Base-by-base conservation (phyloP, 495 filamentous ascomycete genomes). In the Aspergillus saccharolyticus region DNA sequence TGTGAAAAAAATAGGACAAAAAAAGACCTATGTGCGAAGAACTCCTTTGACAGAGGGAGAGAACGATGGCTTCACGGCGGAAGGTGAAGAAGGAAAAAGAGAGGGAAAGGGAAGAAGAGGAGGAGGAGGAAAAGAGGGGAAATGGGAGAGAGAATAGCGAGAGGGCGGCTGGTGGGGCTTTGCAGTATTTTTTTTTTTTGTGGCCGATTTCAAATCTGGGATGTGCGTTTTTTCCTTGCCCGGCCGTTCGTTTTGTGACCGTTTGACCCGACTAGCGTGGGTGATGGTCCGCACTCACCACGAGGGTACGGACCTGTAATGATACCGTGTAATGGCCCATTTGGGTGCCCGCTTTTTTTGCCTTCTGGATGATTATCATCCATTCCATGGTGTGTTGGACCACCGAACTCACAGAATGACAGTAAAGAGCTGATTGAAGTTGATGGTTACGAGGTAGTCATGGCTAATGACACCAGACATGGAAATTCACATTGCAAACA, bases 41-140 rank as follows among this genome's bases (percentile, higher is more conserved):
- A 39, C 71, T 75, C 70, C 75, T 76, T 74, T 72, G 63, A 60
- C 62, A 62, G 61, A 63, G 61, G 63, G 60, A 63, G 66, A 66
- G 59, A 62, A 60, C 57, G 61, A 62, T 54, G 64, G 66, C 58
- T 63, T 63, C 61, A 61, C 57, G 53, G 47, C 18, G 60, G 63
- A 58, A 63, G 62, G 66, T 65, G 61, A 57, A 62, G 47, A 10
- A 63, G 54, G 47, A 57, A 55, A 59, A 63, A 60, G 59, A 58
- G 56, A 62, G 62, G 63, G 59, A 57, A 57, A 65, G 62, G 61
- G 58, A 63, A 58, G 60, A 54, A 61, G 52, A 53, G 24, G 49
- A 46, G 20, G 57, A 52, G 57, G 57, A 57, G 53, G 55, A 55
- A 48, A 59, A 56, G 62, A 65, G 70, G 66, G 67, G 67, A 69